Base-by-base conservation (phyloP, 179 eudicot species). In the Corrigiola litoralis region DNA sequence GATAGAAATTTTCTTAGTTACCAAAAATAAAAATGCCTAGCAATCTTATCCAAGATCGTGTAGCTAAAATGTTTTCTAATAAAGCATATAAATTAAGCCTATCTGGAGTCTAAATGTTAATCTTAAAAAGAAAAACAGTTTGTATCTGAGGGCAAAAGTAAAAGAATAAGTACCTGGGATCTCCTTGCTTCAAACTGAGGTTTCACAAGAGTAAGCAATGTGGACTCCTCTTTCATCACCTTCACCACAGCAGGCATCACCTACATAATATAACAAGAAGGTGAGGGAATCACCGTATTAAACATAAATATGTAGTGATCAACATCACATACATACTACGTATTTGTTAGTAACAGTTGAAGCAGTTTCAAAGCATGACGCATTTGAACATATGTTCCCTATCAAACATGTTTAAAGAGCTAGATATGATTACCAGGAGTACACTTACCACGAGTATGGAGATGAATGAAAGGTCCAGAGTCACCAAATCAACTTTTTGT, bases 171-270 rank as follows among this genome's bases (percentile, higher is more conserved):
- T 68, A 95, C 99, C 76, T 95, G 99, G 13, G 85, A 82, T 82
- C 97, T 82, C 68, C 74, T 85, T 67, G 99, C 99, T 83, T 95
- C 99, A 74, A 95, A 95, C 64, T 94, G 99, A 74, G 99, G 99
- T 70, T 94, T 94, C 62, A 94, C 94, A 54, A 94, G 81, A 47
- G 99, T 90, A 63, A 91, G 75, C 60, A 94, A 62, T 5, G 84
- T 75, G 50, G 96, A 84, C 20, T 88, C 85, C 42, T 88, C 81
- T 81, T 94, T 88, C 96, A 91, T 94, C 68, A 86, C 68, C 72
- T 77, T 85, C 59, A 94, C 71, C 58, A 94, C 96, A 60, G 99
- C 97, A 74, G 99, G 99, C 92, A 94, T 86, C 68, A 94, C 97
- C 99, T 94, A 74, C 67, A 72, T 49, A 56, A 68, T 47, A 61